phyloP scores from a whole-genome alignment of 2,329 filamentous ascomycete genomes.

The Diatrype stigma region DNA sequence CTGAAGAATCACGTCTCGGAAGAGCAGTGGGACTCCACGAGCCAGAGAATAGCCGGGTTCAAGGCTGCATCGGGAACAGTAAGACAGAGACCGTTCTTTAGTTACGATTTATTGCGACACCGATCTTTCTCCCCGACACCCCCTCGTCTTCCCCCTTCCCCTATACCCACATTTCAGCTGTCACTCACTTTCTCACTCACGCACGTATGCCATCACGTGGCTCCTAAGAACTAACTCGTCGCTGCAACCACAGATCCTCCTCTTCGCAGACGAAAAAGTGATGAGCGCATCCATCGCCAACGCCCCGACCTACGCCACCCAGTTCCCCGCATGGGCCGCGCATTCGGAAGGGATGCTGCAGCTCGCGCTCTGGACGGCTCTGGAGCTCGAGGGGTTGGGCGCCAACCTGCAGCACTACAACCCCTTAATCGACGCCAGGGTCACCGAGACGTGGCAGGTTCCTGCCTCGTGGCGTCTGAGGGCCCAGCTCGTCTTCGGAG shows the following conservation, averaged over 20 bases:
- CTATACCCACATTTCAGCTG: no score
- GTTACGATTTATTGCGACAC: no score
- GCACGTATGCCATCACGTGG: no score
- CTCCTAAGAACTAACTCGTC: no score
- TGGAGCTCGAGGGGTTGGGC: constrained; percentile 79
- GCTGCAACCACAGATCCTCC: constrained; percentile 61
- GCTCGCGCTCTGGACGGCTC: constrained; percentile 75
- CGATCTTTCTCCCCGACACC: not conserved
- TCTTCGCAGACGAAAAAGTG: constrained; percentile 73
- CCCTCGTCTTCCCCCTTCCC: not conserved
- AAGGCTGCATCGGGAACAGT: constrained; percentile 71
- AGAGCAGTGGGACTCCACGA: constrained; percentile 54
- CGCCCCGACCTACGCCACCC: constrained; percentile 70
- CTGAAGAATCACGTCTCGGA: constrained; percentile 65
- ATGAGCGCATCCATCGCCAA: constrained; percentile 63
- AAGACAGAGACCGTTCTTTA: constrained; percentile 27
- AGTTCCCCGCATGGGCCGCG: constrained; percentile 71
- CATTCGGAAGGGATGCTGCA: constrained; percentile 82
- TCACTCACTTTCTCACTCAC: no score
- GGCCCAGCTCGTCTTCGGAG: constrained; percentile 82
- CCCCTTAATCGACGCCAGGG: constrained; percentile 73
- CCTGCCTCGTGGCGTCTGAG: constrained; percentile 71
- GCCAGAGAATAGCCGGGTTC: constrained; percentile 48
- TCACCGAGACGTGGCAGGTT: constrained; percentile 64
- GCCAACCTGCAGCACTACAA: constrained; percentile 94